These are phyloP conservation scores for Capsicum chinense DNA, from an alignment of 257 asterid species.

Conservation along the genomic window DNA sequence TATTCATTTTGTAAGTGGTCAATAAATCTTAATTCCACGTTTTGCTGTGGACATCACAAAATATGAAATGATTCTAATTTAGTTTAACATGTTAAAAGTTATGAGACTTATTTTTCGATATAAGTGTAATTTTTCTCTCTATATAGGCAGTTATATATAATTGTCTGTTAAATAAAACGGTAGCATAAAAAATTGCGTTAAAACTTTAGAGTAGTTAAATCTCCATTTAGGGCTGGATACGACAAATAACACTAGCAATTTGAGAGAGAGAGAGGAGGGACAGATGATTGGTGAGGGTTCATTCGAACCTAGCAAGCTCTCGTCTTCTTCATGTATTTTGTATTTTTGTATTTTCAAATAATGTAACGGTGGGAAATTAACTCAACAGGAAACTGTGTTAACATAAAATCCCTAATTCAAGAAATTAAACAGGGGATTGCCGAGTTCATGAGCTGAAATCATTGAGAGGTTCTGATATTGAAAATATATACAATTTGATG, in stretches of 20 bases:
- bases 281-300: background rate
- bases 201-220: background rate
- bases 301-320: background rate
- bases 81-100: background rate
- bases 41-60: background rate
- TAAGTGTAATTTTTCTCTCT: background rate
- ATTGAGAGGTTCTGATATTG: background rate
- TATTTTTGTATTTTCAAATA: background rate
- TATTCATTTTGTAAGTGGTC: too few relatives aligned
- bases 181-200: background rate
- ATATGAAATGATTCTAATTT: conserved; percentile 6
- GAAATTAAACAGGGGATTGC: background rate
- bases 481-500: background rate
- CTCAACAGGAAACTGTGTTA: background rate
- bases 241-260: background rate
- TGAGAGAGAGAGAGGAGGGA: background rate
- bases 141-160: too few relatives aligned
- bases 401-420: background rate
- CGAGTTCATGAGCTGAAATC: background rate
- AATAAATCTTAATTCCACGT: too few relatives aligned
- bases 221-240: background rate
- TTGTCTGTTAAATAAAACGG: background rate
- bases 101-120: background rate
- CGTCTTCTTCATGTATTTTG: background rate
- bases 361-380: background rate